These are phyloP conservation scores for Nakazawaea populi DNA, from an alignment of 805 yeast species.

Conservation along the genomic window DNA sequence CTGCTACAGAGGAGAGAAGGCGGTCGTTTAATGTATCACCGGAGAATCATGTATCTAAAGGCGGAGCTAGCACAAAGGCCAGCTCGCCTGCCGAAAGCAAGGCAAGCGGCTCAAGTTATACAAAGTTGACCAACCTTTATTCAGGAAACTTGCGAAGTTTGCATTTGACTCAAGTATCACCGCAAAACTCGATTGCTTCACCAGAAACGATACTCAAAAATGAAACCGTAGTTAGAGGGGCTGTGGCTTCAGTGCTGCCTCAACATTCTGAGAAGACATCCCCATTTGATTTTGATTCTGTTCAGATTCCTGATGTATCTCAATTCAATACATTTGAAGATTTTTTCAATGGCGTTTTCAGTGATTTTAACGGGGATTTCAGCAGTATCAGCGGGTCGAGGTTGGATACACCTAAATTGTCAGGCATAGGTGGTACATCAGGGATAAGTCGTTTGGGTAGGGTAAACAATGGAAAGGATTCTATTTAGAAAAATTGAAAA, in stretches of 20 bases:
- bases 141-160: constrained; percentile 7
- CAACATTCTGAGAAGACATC: constrained; percentile 3
- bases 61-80: background rate
- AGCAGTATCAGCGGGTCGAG: constrained; percentile 2
- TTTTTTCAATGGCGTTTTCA: constrained; percentile 44
- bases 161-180: constrained; percentile 3
- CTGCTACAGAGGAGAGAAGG: background rate
- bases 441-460: background rate
- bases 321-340: constrained; percentile 50
- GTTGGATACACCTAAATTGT: constrained; percentile 8
- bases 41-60: background rate
- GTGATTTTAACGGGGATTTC: constrained; percentile 12
- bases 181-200: background rate
- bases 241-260: background rate
- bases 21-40: background rate
- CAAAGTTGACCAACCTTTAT: constrained; percentile 5
- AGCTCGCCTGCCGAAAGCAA: constrained; percentile 5
- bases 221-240: constrained; percentile 4
- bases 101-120: constrained; percentile 1
- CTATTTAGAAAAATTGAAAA: background rate
- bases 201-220: background rate
- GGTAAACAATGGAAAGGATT: constrained; percentile 4
- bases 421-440: background rate
- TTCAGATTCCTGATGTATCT: constrained; percentile 37
- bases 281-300: constrained; percentile 11